phyloP scores from a whole-genome alignment of 257 asterid species.

The Cynanchum wilfordii region DNA sequence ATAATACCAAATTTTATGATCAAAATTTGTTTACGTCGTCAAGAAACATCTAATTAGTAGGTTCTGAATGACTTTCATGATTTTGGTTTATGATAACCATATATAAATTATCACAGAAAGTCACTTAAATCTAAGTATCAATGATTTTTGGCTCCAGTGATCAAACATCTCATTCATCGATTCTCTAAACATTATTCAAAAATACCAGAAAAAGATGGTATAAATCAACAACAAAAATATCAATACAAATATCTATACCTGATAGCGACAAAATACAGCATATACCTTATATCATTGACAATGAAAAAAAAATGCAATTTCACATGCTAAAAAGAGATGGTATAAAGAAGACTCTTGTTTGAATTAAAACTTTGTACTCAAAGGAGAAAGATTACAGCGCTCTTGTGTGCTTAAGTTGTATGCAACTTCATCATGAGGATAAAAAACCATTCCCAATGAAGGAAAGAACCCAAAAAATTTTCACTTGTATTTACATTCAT shows the following conservation, averaged over 20 bases:
- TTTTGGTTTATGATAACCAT: background rate
- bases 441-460: slow-evolving; percentile 10
- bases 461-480: background rate
- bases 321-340: no score
- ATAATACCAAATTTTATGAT: no score
- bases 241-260: no score
- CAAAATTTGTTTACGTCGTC: background rate
- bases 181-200: background rate
- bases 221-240: no score
- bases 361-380: background rate
- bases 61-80: background rate
- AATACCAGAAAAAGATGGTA: no score
- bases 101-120: background rate
- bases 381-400: background rate
- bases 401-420: background rate
- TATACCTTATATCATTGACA: no score
- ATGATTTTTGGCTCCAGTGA: background rate
- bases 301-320: no score
- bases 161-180: background rate
- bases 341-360: no score
- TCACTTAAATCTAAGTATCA: background rate
- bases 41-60: background rate
- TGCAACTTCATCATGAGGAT: slow-evolving; percentile 5
- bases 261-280: no score
- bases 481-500: background rate